phyloP scores from a whole-genome alignment of 1,139 yeast species.

The Sugiyamaella sp. region DNA sequence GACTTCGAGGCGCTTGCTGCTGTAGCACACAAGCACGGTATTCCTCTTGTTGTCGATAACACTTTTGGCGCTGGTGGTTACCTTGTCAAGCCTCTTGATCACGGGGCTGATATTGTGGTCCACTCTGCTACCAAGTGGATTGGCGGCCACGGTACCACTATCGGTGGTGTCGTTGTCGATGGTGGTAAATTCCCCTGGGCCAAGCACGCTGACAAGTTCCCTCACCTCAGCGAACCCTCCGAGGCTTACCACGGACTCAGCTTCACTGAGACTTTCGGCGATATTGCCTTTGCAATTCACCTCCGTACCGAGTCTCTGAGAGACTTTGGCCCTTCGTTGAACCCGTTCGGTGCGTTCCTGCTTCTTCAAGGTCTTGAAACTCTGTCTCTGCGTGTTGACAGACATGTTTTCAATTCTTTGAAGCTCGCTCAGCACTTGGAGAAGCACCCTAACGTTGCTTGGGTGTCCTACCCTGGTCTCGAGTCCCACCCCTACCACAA shows the following conservation, averaged over 20 bases:
- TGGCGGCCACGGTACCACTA: slow-evolving; percentile 96
- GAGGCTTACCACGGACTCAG: slow-evolving; percentile 92
- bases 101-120: slow-evolving; percentile 81
- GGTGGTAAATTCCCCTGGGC: slow-evolving; percentile 93
- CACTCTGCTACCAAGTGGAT: slow-evolving; percentile 99
- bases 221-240: slow-evolving; percentile 87
- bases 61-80: slow-evolving; percentile 98
- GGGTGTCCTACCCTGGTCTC: slow-evolving; percentile 94
- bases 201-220: slow-evolving; percentile 78
- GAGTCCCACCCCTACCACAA: slow-evolving; percentile 81
- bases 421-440: slow-evolving; percentile 79
- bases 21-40: slow-evolving; percentile 84
- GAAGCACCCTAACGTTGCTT: slow-evolving; percentile 67
- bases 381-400: slow-evolving; percentile 86
- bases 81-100: slow-evolving; percentile 79
- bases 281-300: slow-evolving; percentile 76
- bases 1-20: slow-evolving; percentile 78
- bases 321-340: slow-evolving; percentile 88
- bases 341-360: slow-evolving; percentile 87
- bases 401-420: slow-evolving; percentile 86
- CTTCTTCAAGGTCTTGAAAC: slow-evolving; percentile 92
- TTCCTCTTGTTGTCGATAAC: slow-evolving; percentile 94
- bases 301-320: slow-evolving; percentile 84
- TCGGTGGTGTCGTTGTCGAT: slow-evolving; percentile 90
- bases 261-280: slow-evolving; percentile 80